A percentile compares a stretch with the other conserved stretches of the same genome.
These are phyloP conservation scores for Fusarium secorum DNA, from an alignment of 2,329 filamentous ascomycete species.

Conservation along the genomic window DNA sequence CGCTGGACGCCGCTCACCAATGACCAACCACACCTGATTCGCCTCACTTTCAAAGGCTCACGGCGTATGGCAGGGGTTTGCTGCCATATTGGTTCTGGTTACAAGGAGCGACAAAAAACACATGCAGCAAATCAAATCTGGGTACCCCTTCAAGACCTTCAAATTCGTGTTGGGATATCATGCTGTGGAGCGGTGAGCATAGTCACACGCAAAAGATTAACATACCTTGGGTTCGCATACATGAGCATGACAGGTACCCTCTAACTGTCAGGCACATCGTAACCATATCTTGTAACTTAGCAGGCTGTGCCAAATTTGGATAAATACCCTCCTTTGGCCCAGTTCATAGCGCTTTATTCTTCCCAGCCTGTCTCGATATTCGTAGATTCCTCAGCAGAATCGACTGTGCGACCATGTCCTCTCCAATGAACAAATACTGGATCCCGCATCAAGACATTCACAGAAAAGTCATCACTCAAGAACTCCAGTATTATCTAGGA, in stretches of 20 bases:
- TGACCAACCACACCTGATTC: slow-evolving; percentile 40
- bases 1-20: slow-evolving; percentile 37
- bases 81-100: slow-evolving; percentile 34
- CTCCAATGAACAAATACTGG: slow-evolving; percentile 65
- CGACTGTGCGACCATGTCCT: slow-evolving; percentile 38
- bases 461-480: slow-evolving; percentile 66
- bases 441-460: slow-evolving; percentile 67
- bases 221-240: slow-evolving; percentile 40
- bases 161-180: slow-evolving; percentile 31
- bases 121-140: slow-evolving; percentile 32
- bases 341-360: slow-evolving; percentile 8
- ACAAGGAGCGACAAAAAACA: slow-evolving; percentile 37
- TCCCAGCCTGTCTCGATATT: slow-evolving; percentile 21
- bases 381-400: slow-evolving; percentile 15
- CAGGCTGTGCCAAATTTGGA: slow-evolving; percentile 29
- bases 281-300: slow-evolving; percentile 25
- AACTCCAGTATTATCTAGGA: slow-evolving; percentile 66
- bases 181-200: slow-evolving; percentile 41
- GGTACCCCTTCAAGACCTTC: slow-evolving; percentile 34
- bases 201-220: slow-evolving; percentile 37
- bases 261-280: slow-evolving; percentile 33
- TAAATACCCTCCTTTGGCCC: slow-evolving; percentile 41
- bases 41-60: slow-evolving; percentile 42
- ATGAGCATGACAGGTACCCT: slow-evolving; percentile 37
- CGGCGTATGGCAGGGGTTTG: slow-evolving; percentile 39